Evolutionary conservation across 2,329 filamentous ascomycete genomes (phyloP), one percentile per base, ranked within the genome.

Genomic region (Talaromyces funiculosus): DNA sequence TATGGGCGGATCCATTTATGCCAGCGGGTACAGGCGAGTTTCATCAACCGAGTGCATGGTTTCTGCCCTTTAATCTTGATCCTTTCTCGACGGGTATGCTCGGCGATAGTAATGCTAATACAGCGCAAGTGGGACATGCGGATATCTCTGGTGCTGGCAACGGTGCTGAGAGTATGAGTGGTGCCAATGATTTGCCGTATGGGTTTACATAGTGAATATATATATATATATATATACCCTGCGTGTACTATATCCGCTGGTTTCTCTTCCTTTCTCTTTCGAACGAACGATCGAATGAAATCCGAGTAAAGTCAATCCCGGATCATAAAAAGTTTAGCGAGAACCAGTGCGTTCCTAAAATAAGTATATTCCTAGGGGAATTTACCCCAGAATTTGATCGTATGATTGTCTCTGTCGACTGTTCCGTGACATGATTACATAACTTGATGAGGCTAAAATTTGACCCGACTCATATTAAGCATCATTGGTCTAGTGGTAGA

Each of bases 41-140:
- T 61, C 72, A 75, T 59, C 75, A 77, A 45, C 73, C 75, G 49
- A 88, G 87, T 57, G 90, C 89, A 4, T 97, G 92, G 90, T 96
- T 95, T 73, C 86, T 96, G 79, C 91, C 92, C 1, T 96, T 96
- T 75, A 95, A 96, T 71, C 86, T 96, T 75, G 90, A 94, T 61
- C 90, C 91, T 12, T 45, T 62, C 40, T 45, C 45, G 10, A 43
- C 43, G 1, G 60, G 55, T 24, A 57, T 61, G 60, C 37, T 60
- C 29, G 49, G 60, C 7, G 60, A 38, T 24, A 42, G n/a, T 40
- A 24, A 33, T 40, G 9, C 33, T n/a, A 42, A 22, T 24, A 35
- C 20, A 26, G 14, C 22, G 3, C 29, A 49, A 10, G 51, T 22
- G 18, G 51, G 31, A 38, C 51, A 26, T 22, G 31, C 24, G 2